phyloP scores from a whole-genome alignment of 345 rosid genomes.

The Gossypium stocksii region DNA sequence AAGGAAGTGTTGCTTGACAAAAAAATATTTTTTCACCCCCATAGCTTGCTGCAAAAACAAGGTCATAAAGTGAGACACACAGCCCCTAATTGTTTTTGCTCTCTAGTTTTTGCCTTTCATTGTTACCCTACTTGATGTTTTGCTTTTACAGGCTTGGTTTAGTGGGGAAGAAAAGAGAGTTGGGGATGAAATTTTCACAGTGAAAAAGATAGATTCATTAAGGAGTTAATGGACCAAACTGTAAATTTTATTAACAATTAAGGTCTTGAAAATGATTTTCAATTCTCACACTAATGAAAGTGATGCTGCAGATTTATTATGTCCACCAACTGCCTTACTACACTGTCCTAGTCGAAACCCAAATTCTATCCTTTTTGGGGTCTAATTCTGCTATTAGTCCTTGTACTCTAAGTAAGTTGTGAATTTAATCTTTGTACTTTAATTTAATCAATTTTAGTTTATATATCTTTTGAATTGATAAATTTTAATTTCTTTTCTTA shows the following conservation, averaged over 20 bases:
- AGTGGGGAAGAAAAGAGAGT: conserved; percentile 11
- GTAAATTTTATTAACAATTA: conserved; percentile 20
- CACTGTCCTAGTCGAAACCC: not conserved
- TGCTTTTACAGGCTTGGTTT: conserved; percentile 18
- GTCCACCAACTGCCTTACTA: not conserved
- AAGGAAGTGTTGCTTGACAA: conserved; percentile 69
- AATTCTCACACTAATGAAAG: not conserved
- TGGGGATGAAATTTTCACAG: conserved; percentile 4
- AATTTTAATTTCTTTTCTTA: no score
- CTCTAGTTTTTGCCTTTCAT: conserved; percentile 17
- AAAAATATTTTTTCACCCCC: not conserved
- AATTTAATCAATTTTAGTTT: no score
- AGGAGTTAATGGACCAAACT: conserved; percentile 20
- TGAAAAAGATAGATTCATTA: not conserved
- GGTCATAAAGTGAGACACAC: not conserved
- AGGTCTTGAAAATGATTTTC: not conserved
- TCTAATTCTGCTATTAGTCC: no score
- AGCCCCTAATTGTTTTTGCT: conserved; percentile 19
- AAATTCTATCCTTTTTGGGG: no score
- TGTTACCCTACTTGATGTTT: conserved; percentile 14
- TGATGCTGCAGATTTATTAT: not conserved
- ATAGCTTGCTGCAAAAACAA: not conserved
- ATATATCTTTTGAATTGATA: no score
- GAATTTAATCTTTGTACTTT: no score
- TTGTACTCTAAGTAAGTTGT: no score